Base-by-base conservation (phyloP, 2,329 filamentous ascomycete genomes). In the Colletotrichum sojae region DNA sequence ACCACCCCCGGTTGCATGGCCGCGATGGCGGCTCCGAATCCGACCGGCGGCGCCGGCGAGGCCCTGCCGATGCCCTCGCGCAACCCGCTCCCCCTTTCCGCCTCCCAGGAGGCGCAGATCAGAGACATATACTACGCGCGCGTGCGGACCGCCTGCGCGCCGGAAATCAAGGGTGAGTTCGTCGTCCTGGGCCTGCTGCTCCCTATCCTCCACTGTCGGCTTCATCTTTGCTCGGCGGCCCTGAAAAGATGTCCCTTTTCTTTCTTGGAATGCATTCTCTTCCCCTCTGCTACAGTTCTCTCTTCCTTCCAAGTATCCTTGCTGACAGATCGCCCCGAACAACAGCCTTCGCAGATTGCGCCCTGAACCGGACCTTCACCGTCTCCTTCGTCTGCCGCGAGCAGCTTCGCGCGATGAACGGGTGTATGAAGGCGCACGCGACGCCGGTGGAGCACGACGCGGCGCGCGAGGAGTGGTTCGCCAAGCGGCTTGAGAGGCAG, bases 391-490 rank as follows among this genome's bases (percentile, higher is more conserved):
- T 90, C 61, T 99, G 96, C 84, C 91, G 94, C 62, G 82, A 87
- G 56, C 88, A 95, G 77, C 92, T 94, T 76, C 90, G 91, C 71
- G 86, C 87, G 43, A 99, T 99, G 96, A 99, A 99, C 83, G 86
- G 85, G 71, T 99, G 96, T 84, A 98, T 99, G 94, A 86, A 95
- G 74, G 81, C 86, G 64, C 92, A 97, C 83, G 95, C 95, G 63
- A 97, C 93, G 72, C 92, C 91, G 72, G 90, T 88, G 63, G 94
- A 97, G 79, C 89, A 97, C 80, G 96, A 99, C 82, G 90, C 90
- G 25, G 96, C 96, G 72, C 86, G 96, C 60, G 93, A 94, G 80
- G 94, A 98, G 78, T 99, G 96, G 96, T 98, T 98, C 80, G 89
- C 90, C 59, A 86, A 89, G 72, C 88, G 93, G 59, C 85, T 93